These are phyloP conservation scores for Phytophthora cryptogea DNA, from an alignment of 352 stramenopile species.

Conservation along the genomic window DNA sequence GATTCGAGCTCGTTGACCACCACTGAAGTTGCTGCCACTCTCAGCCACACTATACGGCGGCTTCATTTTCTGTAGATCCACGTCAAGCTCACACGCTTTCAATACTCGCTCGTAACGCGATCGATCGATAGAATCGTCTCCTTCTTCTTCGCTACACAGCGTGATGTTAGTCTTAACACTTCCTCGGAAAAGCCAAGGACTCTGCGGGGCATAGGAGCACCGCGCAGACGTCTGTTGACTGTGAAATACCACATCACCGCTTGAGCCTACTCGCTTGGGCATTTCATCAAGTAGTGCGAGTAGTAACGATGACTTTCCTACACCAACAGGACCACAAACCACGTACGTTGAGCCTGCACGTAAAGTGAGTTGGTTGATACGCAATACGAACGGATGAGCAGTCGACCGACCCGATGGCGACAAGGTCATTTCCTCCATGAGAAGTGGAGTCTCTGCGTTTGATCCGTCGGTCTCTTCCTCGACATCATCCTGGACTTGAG, in stretches of 20 bases:
- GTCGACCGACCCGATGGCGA: neutral
- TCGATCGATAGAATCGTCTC: constrained; percentile 34
- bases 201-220: constrained; percentile 77
- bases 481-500: neutral
- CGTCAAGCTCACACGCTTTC: constrained; percentile 67
- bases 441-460: constrained; percentile 23
- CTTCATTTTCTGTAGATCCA: constrained; percentile 53
- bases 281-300: constrained; percentile 97
- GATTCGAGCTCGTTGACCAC: constrained; percentile 81
- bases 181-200: constrained; percentile 73
- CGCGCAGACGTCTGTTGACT: neutral
- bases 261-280: constrained; percentile 36
- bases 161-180: constrained; percentile 72
- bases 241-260: neutral
- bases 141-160: constrained; percentile 32
- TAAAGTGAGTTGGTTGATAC: constrained; percentile 51
- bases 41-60: constrained; percentile 60
- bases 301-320: constrained; percentile 96
- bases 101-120: constrained; percentile 58
- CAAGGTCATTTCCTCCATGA: constrained; percentile 12
- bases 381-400: constrained; percentile 41
- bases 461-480: constrained; percentile 10
- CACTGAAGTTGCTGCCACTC: constrained; percentile 85
- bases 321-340: constrained; percentile 90
- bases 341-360: constrained; percentile 51